phyloP scores from a whole-genome alignment of 2,329 filamentous ascomycete genomes.

The Stagonosporopsis chrysanthemi region DNA sequence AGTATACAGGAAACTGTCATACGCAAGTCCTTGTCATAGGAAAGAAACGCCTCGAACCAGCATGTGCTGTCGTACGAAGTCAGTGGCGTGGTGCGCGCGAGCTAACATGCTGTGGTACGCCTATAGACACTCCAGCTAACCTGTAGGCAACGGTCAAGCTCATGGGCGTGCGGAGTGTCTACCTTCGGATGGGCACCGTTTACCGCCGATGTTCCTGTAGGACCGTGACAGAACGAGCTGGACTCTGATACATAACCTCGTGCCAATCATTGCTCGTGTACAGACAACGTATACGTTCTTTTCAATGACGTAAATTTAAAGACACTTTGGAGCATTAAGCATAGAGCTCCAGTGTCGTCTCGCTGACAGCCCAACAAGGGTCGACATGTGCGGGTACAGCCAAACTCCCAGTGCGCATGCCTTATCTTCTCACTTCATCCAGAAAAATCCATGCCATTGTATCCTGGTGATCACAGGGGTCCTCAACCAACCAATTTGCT shows the following conservation, averaged over 20 bases:
- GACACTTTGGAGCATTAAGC: background rate
- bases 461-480: background rate
- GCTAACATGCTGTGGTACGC: background rate
- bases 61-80: background rate
- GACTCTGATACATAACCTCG: background rate
- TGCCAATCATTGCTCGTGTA: background rate
- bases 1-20: background rate
- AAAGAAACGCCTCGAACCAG: background rate
- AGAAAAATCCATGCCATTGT: background rate
- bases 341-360: background rate
- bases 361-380: background rate
- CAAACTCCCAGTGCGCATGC: background rate
- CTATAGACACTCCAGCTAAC: background rate
- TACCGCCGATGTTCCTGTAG: background rate
- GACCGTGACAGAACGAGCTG: background rate
- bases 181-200: background rate
- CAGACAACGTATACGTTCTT: background rate
- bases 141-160: background rate
- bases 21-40: background rate
- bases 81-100: background rate
- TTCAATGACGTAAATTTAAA: too few relatives aligned
- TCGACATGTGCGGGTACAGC: background rate
- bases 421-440: background rate
- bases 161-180: background rate
- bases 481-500: background rate